Conservation (phyloP, 176 grass and related monocot genomes). For the Lolium perenne region DNA sequence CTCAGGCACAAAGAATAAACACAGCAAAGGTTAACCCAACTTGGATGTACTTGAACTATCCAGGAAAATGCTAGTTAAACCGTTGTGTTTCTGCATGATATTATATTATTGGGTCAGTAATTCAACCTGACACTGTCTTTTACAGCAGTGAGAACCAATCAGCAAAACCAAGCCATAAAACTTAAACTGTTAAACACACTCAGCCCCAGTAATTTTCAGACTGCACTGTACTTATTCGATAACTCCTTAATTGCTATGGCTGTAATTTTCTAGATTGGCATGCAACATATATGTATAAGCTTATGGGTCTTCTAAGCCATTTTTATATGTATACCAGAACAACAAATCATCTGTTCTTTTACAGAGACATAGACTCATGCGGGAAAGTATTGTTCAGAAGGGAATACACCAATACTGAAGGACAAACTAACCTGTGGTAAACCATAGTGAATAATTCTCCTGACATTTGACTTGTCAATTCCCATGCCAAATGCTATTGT, state of each 20-base stretch:
- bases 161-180: background rate
- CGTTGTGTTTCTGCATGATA: background rate
- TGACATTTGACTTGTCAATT: slow-evolving; percentile 95
- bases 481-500: slow-evolving; percentile 99
- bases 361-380: background rate
- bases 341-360: background rate
- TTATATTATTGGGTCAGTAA: slow-evolving; percentile 9
- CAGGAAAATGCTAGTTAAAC: background rate
- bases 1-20: slow-evolving; percentile 37
- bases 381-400: slow-evolving; percentile 3
- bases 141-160: background rate
- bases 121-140: background rate
- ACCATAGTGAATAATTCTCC: slow-evolving; percentile 96
- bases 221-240: background rate
- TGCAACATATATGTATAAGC: background rate
- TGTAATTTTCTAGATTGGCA: slow-evolving; percentile 29
- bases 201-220: slow-evolving; percentile 9
- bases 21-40: slow-evolving; percentile 16
- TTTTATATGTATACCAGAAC: slow-evolving; percentile 16
- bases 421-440: slow-evolving; percentile 74
- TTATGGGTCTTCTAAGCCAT: slow-evolving; percentile 25
- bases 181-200: background rate
- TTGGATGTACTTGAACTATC: slow-evolving; percentile 19
- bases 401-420: slow-evolving; percentile 29
- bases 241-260: background rate